Evolutionary conservation across 192 early-diverging fungal species (phyloP).

Genomic region (Umbelopsis sp.): DNA sequence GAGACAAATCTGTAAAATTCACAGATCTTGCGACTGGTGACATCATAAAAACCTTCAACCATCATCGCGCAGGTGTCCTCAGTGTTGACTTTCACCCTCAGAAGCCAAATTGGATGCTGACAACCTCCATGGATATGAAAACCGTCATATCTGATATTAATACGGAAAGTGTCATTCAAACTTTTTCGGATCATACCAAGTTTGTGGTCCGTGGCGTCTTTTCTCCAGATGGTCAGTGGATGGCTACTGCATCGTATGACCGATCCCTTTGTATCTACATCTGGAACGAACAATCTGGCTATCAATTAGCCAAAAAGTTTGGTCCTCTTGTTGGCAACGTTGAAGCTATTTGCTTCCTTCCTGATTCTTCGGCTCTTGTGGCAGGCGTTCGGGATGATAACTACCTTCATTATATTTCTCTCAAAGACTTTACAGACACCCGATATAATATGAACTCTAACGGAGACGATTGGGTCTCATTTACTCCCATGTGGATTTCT

Average conservation of each 20-base stretch:
- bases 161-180: conserved; percentile 49
- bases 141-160: conserved; percentile 44
- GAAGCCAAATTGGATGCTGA: conserved; percentile 48
- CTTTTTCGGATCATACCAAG: conserved; percentile 69
- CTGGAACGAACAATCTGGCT: not conserved
- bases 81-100: conserved; percentile 67
- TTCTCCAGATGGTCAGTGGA: conserved; percentile 51
- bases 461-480: conserved; percentile 82
- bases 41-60: conserved; percentile 40
- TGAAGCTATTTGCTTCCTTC: conserved; percentile 67
- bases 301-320: conserved; percentile 24
- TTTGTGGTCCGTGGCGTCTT: conserved; percentile 68
- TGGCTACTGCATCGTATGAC: conserved; percentile 76
- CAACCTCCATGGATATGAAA: conserved; percentile 56
- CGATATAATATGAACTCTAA: conserved; percentile 77
- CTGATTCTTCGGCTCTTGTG: conserved; percentile 43
- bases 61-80: conserved; percentile 63
- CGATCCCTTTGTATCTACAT: conserved; percentile 63
- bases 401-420: conserved; percentile 67
- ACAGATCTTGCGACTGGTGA: conserved; percentile 44
- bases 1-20: conserved; percentile 64
- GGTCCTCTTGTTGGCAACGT: conserved; percentile 56
- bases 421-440: conserved; percentile 34
- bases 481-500: conserved; percentile 72
- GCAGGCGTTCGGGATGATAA: conserved; percentile 72